Base-by-base conservation (phyloP, 2,329 filamentous ascomycete genomes). In the Aspergillus sp. region DNA sequence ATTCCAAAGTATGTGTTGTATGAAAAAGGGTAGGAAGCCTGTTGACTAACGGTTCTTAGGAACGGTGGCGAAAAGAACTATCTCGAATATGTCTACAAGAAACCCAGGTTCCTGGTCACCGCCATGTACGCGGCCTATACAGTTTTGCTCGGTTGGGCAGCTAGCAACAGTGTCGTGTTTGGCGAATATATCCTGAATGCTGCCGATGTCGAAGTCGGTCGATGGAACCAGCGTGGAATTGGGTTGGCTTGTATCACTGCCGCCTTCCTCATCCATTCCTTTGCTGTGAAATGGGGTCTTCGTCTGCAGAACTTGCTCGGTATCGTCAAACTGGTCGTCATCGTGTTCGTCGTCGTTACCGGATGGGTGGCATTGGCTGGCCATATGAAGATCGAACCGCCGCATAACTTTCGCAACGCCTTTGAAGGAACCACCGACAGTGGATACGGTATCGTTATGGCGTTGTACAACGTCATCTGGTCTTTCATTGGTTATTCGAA, bases 401-500 rank as follows among this genome's bases (percentile, higher is more conserved):
- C 67, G 9, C 51, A 67, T 43, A 67, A 67, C 47, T 69, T 67
- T 46, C 50, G 39, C 7, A 60, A 65, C 48, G 64, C 66, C 2
- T 70, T 69, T 44, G 64, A 65, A 35, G 68, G 66, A 8, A 65
- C 58, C 8, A 56, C 57, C 7, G 57, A 59, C 11, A 66, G 57
- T 45, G 62, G 61, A 6, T 68, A 69, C 46, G 74, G 75, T 27
- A 63, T 82, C n/a, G 76, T 79, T 2, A 81, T 73, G 45, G 79
- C 80, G 0, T 57, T 85, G 32, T 77, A 81, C 47, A 82, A 76
- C 45, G 79, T 84, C 43, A 74, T 79, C 28, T 83, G 81, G 58
- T 78, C 78, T 0, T 84, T 82, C 42, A 67, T 72, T 4, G 81
- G 81, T 2, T 84, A 77, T 51, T 70, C 74, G 6, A 84, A 83